Evolutionary conservation across 1,284 basidiomycete species (phyloP).

Genomic region (Ceratobasidium sp.): DNA sequence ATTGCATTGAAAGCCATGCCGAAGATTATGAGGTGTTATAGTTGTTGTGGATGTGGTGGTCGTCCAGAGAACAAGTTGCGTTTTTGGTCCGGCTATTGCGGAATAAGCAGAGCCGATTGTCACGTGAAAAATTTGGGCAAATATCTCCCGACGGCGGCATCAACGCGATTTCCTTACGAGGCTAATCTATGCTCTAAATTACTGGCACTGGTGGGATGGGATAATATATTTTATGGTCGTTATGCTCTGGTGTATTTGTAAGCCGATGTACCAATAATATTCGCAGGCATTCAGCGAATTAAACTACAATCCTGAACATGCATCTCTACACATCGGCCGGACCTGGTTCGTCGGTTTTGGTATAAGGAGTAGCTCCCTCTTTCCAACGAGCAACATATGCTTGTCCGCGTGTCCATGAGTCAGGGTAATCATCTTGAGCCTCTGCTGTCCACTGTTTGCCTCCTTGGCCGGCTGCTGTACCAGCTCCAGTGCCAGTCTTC

Average conservation of each 20-base stretch:
- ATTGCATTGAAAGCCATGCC: conserved; percentile 62
- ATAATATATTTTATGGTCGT: not conserved
- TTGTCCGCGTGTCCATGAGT: conserved; percentile 72
- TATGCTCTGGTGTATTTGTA: too few species aligned
- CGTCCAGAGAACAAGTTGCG: not conserved
- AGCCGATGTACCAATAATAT: too few species aligned
- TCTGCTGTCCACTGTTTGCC: conserved; percentile 79
- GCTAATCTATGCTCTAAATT: not conserved
- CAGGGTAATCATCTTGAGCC: conserved; percentile 56
- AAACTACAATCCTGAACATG: not conserved
- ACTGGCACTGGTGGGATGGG: too few species aligned
- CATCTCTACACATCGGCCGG: not conserved
- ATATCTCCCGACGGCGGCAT: not conserved
- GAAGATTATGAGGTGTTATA: not conserved
- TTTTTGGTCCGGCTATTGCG: conserved; percentile 20
- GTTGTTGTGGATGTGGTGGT: conserved; percentile 4
- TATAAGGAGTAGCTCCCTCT: conserved; percentile 68
- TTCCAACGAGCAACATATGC: conserved; percentile 77
- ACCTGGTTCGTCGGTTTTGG: not conserved
- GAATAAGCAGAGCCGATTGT: conserved; percentile 33
- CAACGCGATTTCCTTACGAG: not conserved
- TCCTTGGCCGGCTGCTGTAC: conserved; percentile 68
- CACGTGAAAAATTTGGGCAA: conserved; percentile 25
- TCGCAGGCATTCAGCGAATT: not conserved
- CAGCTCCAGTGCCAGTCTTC: conserved; percentile 64